Evolutionary conservation across 2,329 filamentous ascomycete species (phyloP).

Genomic region (Monosporascus sp.): DNA sequence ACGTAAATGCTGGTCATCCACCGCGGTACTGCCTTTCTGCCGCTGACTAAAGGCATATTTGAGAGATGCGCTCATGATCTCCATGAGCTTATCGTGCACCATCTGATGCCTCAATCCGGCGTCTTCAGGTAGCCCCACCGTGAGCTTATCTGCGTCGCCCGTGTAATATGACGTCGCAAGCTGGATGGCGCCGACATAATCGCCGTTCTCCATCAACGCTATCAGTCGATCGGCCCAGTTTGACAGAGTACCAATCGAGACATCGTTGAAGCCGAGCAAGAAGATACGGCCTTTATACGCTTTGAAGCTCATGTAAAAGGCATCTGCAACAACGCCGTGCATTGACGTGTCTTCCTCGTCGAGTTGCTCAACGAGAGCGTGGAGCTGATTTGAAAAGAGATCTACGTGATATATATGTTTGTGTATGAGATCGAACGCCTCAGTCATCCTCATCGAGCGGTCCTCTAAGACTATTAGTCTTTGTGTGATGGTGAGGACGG

Average conservation of each 20-base stretch:
- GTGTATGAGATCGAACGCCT: constrained; percentile 86
- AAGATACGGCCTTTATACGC: constrained; percentile 93
- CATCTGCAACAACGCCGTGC: constrained; percentile 94
- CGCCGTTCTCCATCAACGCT: constrained; percentile 93
- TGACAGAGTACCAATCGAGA: constrained; percentile 84
- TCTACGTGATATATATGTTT: constrained; percentile 91
- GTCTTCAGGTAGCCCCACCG: constrained; percentile 87
- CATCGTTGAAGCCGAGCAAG: constrained; percentile 85
- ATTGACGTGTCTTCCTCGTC: constrained; percentile 83
- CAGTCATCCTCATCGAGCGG: constrained; percentile 80
- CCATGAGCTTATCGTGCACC: constrained; percentile 82
- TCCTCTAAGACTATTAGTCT: constrained; percentile 90
- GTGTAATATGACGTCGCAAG: constrained; percentile 90
- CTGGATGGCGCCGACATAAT: constrained; percentile 86
- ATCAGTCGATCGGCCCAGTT: constrained; percentile 96
- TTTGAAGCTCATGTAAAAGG: constrained; percentile 96
- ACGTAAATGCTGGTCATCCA: constrained; percentile 57
- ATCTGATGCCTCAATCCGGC: constrained; percentile 68
- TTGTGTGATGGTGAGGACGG: constrained; percentile 90
- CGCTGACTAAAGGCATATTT: constrained; percentile 78
- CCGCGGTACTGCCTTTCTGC: constrained; percentile 39
- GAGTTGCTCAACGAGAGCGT: constrained; percentile 77
- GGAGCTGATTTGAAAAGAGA: constrained; percentile 82
- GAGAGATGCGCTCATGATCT: constrained; percentile 89
- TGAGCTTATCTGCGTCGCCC: constrained; percentile 88